A percentile compares a stretch with the other conserved stretches of the same genome.
These are phyloP conservation scores for Hypoxylon rickii DNA, from an alignment of 495 filamentous ascomycete species.

Conservation along the genomic window DNA sequence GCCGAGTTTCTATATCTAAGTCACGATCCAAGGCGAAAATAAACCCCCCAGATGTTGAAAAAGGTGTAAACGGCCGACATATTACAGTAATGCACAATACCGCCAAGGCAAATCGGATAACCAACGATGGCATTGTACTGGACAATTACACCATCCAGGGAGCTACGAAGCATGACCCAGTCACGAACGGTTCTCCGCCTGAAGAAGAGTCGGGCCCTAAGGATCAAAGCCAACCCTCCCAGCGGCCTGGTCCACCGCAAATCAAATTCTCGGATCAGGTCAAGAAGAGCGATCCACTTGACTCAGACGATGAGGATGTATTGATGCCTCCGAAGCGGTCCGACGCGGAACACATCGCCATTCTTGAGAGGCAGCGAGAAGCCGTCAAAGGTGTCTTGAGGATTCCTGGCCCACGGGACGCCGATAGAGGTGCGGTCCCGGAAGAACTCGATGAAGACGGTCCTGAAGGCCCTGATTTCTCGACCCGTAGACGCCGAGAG, in stretches of 20 bases:
- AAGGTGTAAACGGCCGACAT: constrained; percentile 69
- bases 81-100: constrained; percentile 74
- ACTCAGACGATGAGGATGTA: constrained; percentile 39
- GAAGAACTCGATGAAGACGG: constrained; percentile 46
- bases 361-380: constrained; percentile 83
- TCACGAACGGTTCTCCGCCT: constrained; percentile 35
- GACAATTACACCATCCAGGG: constrained; percentile 34
- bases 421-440: constrained; percentile 76
- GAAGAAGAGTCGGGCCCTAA: constrained; percentile 30
- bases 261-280: constrained; percentile 69
- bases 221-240: constrained; percentile 11
- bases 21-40: constrained; percentile 62
- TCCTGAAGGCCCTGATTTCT: constrained; percentile 27
- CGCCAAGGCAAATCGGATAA: constrained; percentile 45
- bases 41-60: constrained; percentile 60
- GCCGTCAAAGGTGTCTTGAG: constrained; percentile 72
- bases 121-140: constrained; percentile 53
- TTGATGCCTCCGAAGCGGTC: constrained; percentile 58
- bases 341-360: constrained; percentile 81
- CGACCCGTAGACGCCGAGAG: constrained; percentile 21
- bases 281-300: constrained; percentile 49
- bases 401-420: constrained; percentile 86
- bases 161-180: constrained; percentile 13
- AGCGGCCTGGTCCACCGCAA: constrained; percentile 35
- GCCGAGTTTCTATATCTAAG: constrained; percentile 50